phyloP scores from a whole-genome alignment of 2,329 filamentous ascomycete genomes.

The Penicillium sp. region DNA sequence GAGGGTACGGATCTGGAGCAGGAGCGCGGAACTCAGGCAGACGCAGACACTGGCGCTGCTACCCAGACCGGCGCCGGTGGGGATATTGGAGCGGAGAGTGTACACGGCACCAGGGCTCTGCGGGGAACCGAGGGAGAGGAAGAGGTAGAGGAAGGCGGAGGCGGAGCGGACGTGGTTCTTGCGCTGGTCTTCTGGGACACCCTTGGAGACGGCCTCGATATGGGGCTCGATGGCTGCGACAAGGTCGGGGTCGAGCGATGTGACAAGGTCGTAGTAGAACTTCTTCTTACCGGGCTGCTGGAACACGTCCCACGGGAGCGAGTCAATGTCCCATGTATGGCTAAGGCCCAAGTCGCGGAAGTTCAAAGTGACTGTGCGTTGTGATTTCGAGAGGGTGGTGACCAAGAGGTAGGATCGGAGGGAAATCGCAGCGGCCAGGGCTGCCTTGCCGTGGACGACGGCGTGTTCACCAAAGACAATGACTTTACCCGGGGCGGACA shows the following conservation, averaged over 20 bases:
- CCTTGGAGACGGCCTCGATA: conserved; percentile 67
- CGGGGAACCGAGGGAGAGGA: conserved; percentile 78
- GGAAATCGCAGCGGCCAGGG: conserved; percentile 92
- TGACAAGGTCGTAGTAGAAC: conserved; percentile 88
- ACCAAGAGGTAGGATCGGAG: conserved; percentile 95
- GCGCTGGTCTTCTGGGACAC: conserved; percentile 66
- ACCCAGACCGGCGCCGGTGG: conserved; percentile 84
- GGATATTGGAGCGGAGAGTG: conserved; percentile 88
- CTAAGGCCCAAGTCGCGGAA: conserved; percentile 88
- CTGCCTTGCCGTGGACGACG: conserved; percentile 95
- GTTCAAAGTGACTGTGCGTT: conserved; percentile 78
- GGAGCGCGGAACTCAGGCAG: conserved; percentile 77
- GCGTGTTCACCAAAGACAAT: conserved; percentile 98
- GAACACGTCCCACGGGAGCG: conserved; percentile 83
- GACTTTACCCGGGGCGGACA: conserved; percentile 95
- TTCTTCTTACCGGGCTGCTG: conserved; percentile 82
- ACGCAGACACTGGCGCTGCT: conserved; percentile 94
- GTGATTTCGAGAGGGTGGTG: conserved; percentile 88
- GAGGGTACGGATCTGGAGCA: conserved; percentile 83
- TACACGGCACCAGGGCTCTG: conserved; percentile 81
- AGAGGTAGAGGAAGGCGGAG: conserved; percentile 85
- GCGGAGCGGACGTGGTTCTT: conserved; percentile 84
- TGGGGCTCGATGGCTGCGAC: conserved; percentile 77
- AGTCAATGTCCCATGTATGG: conserved; percentile 92
- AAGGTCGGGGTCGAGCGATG: conserved; percentile 77